Conservation (phyloP, 345 rosid genomes). For the Brassica juncea region DNA sequence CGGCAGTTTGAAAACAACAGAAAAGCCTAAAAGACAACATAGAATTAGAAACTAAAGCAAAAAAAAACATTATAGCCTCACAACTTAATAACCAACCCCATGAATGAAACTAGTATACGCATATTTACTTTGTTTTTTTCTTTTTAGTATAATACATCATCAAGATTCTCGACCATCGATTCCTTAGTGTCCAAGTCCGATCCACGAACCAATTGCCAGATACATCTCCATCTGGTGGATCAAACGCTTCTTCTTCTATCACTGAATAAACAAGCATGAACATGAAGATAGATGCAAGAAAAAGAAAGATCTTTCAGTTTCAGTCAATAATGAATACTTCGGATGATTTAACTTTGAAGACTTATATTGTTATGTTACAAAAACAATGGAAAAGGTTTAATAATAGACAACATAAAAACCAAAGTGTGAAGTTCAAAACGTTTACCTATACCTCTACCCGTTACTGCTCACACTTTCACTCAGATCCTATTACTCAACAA, state of each 20-base stretch:
- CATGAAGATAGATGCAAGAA: neutral
- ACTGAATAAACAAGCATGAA: neutral
- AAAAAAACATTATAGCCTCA: too few relatives aligned
- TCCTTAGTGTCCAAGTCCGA: neutral
- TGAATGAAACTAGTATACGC: too few relatives aligned
- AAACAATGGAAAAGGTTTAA: neutral
- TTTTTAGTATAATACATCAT: too few relatives aligned
- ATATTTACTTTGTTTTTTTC: too few relatives aligned
- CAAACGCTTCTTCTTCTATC: neutral
- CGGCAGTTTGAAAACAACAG: too few relatives aligned
- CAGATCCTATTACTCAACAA: constrained; percentile 24
- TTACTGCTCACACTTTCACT: constrained; percentile 14
- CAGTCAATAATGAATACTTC: neutral
- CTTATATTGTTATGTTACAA: constrained; percentile 14
- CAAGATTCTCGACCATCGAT: too few relatives aligned
- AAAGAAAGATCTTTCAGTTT: neutral
- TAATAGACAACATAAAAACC: constrained; percentile 25
- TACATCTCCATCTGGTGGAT: neutral
- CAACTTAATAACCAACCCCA: too few relatives aligned
- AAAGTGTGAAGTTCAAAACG: neutral
- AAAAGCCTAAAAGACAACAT: too few relatives aligned
- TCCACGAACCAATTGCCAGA: neutral
- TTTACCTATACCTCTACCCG: constrained; percentile 22
- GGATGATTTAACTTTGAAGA: neutral
- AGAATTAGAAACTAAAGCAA: too few relatives aligned